Conservation (phyloP, 202 grass and related monocot genomes). For the Hordeum pubiflorum region DNA sequence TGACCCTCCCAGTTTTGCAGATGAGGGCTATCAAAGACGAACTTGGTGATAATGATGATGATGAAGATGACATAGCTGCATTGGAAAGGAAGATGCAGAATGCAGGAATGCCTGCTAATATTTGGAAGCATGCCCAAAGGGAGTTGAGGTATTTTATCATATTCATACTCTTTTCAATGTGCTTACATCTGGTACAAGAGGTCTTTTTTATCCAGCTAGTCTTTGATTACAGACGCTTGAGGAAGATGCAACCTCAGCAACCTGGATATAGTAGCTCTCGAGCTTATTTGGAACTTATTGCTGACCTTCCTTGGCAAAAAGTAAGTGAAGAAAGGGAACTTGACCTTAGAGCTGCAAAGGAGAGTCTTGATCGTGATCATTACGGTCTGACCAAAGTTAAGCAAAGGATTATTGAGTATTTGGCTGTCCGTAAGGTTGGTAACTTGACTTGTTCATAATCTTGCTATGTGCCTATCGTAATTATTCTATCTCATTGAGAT, state of each 20-base stretch:
- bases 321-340: slow-evolving; percentile 88
- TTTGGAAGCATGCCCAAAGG: slow-evolving; percentile 98
- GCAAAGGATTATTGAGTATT: slow-evolving; percentile 92
- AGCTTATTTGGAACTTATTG: slow-evolving; percentile 87
- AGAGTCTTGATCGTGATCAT: slow-evolving; percentile 88
- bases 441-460: slow-evolving; percentile 18
- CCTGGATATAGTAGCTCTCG: slow-evolving; percentile 96
- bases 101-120: slow-evolving; percentile 92
- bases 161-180: slow-evolving; percentile 11
- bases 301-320: slow-evolving; percentile 95
- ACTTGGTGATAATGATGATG: slow-evolving; percentile 94
- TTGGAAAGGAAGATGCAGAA: slow-evolving; percentile 99
- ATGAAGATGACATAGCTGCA: slow-evolving; percentile 90
- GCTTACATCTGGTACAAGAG: not conserved
- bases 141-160: slow-evolving; percentile 66
- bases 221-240: slow-evolving; percentile 52
- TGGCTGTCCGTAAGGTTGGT: slow-evolving; percentile 94
- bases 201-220: slow-evolving; percentile 14
- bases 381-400: slow-evolving; percentile 90
- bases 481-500: slow-evolving; percentile 22
- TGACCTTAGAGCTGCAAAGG: slow-evolving; percentile 83
- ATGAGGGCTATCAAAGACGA: slow-evolving; percentile 99
- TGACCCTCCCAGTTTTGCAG: slow-evolving; percentile 31
- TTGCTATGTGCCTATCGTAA: not conserved
- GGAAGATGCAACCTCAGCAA: slow-evolving; percentile 98